Base-by-base conservation (phyloP, 805 yeast genomes). In the Teunomyces atbi region DNA sequence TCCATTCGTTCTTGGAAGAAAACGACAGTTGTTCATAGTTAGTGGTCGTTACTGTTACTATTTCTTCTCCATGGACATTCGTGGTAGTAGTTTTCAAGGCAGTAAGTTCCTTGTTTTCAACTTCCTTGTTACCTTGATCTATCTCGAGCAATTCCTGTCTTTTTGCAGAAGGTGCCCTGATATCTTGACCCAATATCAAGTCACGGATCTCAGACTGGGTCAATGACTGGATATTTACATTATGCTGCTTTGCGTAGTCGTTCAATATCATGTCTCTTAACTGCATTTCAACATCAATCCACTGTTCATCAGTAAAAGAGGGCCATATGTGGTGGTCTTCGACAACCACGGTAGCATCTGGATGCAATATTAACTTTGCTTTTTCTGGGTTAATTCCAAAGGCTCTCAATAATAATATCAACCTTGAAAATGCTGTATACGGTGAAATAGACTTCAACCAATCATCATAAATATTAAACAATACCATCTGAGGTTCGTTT, bases 61-160 rank as follows among this genome's bases (percentile, higher is more conserved):
- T 92, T 57, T 91, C 95, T 60, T 94, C 99, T 28, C 99, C 99
- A 59, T 91, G 97, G 2, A 88, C 96, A 60, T 89, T 94, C 20
- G 83, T 83, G 0, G 96, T 86, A 46, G 83, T 85, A 0, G 96
- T 83, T 56, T 89, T 90, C 55, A 84, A 76, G 0, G 96, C 94
- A 0, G 90, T 80, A 27, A 84, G 67, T 52, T 86, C 84, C 30
- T 66, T 62, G 47, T 76, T 74, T 11, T 71, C 73, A 7, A 69
- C 72, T 28, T 70, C 75, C 33, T 63, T 64, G 0, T 69, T 60
- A 6, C 77, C 77, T 19, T 45, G 48, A 44, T 84, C 90, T 42
- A 89, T 74, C 47, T 86, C 91, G 0, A 91, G 84, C 62, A 89
- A 80, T 57, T 84, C 87, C 65, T 91, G 97, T 56, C 97, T 77